Base-by-base conservation (phyloP, 2,329 filamentous ascomycete genomes). In the Epichloe gansuensis region DNA sequence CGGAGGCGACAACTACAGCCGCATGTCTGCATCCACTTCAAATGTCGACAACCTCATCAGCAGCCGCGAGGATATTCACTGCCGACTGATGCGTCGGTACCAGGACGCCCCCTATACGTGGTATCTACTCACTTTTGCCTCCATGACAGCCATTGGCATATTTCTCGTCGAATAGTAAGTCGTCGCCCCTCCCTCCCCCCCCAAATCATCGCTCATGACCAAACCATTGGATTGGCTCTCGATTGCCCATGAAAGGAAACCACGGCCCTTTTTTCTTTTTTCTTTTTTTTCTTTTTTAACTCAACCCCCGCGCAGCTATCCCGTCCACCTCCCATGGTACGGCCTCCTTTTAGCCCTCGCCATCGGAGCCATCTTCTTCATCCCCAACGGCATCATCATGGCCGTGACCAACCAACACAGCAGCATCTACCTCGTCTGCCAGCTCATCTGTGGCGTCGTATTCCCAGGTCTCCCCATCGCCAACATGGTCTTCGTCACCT, bases 401-500 rank as follows among this genome's bases (percentile, higher is more conserved):
- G 89, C 88, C 15, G 88, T 94, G 58, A 94, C 89, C 9, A 94
- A 93, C 65, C 87, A 91, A 64, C 87, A 93, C 66, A 88, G 82
- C 66, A 88, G 84, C 65, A 87, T 91, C 58, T 93, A 91, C 64
- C 76, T 93, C 38, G 87, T 93, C 60, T 91, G 87, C 65, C 88
- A 93, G 67, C 77, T 94, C 53, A 83, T 93, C 57, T 91, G 87
- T 56, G 89, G 89, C 51, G 82, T 79, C 49, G 74, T 89, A 15
- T 94, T 94, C 64, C 88, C 88, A 0, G 89, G 89, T 31, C 83
- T 85, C 1, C 89, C 89, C 1, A 87, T 94, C 11, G 89, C 88
- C 49, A 93, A 94, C 66, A 94, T 94, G 89, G 87, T 94, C 38
- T 95, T 94, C 61, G 87, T 91, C 47, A 93, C 87, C 0, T 95